These are phyloP conservation scores for Neurospora intermedia DNA, from an alignment of 495 filamentous ascomycete genomes.

Conservation along the genomic window DNA sequence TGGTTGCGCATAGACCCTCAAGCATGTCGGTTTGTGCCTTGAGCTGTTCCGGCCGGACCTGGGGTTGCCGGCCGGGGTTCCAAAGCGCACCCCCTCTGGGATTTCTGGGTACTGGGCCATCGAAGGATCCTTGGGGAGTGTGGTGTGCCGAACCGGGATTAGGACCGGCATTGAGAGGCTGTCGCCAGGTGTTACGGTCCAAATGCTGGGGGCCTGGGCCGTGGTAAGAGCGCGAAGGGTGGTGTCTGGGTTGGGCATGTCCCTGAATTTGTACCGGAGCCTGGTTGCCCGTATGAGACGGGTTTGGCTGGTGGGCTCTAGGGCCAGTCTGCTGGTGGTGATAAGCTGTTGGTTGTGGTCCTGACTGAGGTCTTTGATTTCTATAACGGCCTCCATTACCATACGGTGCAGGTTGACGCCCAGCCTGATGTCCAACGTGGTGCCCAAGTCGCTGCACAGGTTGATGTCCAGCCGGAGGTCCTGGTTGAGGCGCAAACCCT, in stretches of 20 bases:
- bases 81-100: constrained; percentile 7
- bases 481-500: neutral
- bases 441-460: neutral
- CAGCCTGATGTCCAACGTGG: neutral
- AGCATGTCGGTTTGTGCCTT: constrained; percentile 35
- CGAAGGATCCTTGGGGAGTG: constrained; percentile 1
- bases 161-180: constrained; percentile 5
- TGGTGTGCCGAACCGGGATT: constrained; percentile 3
- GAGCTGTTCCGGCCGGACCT: constrained; percentile 24
- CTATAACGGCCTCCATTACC: constrained; percentile 10
- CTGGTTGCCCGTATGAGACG: neutral
- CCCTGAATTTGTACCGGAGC: neutral
- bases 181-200: constrained; percentile 10
- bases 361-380: constrained; percentile 12
- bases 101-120: constrained; percentile 7
- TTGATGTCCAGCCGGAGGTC: neutral
- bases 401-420: neutral
- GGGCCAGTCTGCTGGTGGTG: neutral
- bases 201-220: constrained; percentile 11
- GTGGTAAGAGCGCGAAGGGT: constrained; percentile 20
- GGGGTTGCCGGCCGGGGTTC: constrained; percentile 8
- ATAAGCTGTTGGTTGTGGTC: neutral
- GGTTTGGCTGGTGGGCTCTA: neutral
- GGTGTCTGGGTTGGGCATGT: constrained; percentile 12
- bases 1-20: constrained; percentile 29